Base-by-base conservation (phyloP, 2,329 filamentous ascomycete species). In the Thielaviopsis punctulata region DNA sequence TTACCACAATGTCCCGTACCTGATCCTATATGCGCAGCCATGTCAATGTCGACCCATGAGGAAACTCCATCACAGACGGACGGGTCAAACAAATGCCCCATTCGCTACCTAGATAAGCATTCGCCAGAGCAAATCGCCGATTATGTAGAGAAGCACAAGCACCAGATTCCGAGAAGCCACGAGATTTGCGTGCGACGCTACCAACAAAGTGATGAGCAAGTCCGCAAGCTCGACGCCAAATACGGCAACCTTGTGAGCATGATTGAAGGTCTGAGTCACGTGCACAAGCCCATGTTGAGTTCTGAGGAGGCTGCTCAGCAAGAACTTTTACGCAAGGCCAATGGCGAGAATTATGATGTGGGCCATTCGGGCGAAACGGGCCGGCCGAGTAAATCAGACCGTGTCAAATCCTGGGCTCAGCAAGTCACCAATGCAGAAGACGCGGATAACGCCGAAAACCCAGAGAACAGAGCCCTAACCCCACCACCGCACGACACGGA, bases 101-200 rank as follows among this genome's bases (percentile, higher is more conserved):
- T 96, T 55, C 84, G 90, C 47, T 95, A 84, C 68, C 72, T 95
- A 62, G 84, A 95, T 65, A 83, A 94, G 64, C 89, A 95, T 62
- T 88, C 87, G 2, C 86, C 90, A 1, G 86, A 95, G 68, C 89
- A 95, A 63, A 82, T 96, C 56, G 90, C 90, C 13, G 79, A 84
- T 61, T 96, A 95, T 64, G 87, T 96, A 61, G 86, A 95, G 64
- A 88, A 82, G 50, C 89, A 95, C 69, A 95, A 95, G 65, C 89
- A 96, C 66, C 85, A 95, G 65, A 77, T 96, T 51, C 90, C 90
- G 9, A 79, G 90, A 60, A 95, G 88, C 63, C 90, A 96, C 66
- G 87, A 93, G 63, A 78, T 95, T 45, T 96, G 90, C 65, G 80
- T 96, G 56, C 82, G 85, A 61, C 79, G 89, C 53, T 95, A 95